A percentile compares a stretch with the other conserved stretches of the same genome.
Evolutionary conservation across 176 grass and related monocot genomes (phyloP).

Genomic region (Carex parvula): DNA sequence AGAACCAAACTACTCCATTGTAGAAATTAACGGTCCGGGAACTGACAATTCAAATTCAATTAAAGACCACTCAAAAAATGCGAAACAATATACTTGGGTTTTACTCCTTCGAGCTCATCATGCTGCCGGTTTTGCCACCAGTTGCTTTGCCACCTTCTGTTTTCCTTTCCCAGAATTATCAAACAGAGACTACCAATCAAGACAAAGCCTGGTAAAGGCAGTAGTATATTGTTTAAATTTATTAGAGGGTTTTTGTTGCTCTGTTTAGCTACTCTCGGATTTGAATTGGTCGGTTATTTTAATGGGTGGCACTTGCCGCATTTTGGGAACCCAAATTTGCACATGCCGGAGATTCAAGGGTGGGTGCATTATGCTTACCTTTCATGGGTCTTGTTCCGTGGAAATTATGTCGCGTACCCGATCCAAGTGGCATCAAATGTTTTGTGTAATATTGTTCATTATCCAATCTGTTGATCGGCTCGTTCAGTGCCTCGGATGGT

Average conservation of each 20-base stretch:
- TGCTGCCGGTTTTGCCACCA: conserved; percentile 51
- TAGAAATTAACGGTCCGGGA: conserved; percentile 40
- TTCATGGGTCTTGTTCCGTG: conserved; percentile 52
- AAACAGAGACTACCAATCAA: conserved; percentile 50
- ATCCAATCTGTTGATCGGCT: conserved; percentile 77
- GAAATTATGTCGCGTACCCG: conserved; percentile 62
- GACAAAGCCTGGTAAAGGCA: conserved; percentile 47
- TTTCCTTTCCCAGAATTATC: conserved; percentile 44
- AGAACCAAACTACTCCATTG: conserved; percentile 78
- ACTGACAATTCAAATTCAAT: conserved; percentile 30
- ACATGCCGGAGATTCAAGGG: conserved; percentile 34
- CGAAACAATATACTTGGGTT: conserved; percentile 83
- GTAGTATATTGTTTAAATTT: conserved; percentile 45
- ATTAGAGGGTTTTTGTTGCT: conserved; percentile 51
- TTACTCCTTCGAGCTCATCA: conserved; percentile 67
- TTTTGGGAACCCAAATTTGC: conserved; percentile 37
- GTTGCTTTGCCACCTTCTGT: conserved; percentile 44
- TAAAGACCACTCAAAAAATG: conserved; percentile 53
- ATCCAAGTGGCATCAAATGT: conserved; percentile 67
- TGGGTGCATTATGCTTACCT: conserved; percentile 32
- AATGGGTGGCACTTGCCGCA: conserved; percentile 64
- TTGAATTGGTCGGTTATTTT: conserved; percentile 59
- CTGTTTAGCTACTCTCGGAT: conserved; percentile 51
- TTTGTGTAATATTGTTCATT: conserved; percentile 72
- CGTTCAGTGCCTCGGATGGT: conserved; percentile 67